These are phyloP conservation scores for Meyerozyma elateridarum DNA, from an alignment of 1,139 yeast genomes.

Conservation along the genomic window DNA sequence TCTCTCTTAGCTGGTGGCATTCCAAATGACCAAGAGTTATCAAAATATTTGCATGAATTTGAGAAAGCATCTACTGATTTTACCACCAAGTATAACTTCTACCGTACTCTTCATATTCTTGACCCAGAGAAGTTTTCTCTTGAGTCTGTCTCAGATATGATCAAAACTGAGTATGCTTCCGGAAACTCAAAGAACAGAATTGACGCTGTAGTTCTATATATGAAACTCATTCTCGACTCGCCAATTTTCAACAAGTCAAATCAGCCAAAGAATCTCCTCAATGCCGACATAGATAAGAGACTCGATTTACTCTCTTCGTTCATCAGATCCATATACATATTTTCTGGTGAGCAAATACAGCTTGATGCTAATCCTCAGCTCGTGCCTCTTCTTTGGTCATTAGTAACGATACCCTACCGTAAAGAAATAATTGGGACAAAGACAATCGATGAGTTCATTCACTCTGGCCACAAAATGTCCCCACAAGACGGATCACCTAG, in stretches of 20 bases:
- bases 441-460: slow-evolving; percentile 22
- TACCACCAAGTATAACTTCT: slow-evolving; percentile 29
- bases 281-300: slow-evolving; percentile 7
- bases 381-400: slow-evolving; percentile 34
- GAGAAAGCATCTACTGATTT: slow-evolving; percentile 13
- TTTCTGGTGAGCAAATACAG: slow-evolving; percentile 22
- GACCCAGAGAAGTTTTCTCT: slow-evolving; percentile 28
- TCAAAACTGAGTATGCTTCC: slow-evolving; percentile 27
- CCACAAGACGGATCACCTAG: slow-evolving; percentile 11
- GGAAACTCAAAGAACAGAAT: slow-evolving; percentile 15
- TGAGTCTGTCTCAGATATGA: slow-evolving; percentile 18
- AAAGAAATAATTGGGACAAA: slow-evolving; percentile 21
- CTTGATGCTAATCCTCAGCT: slow-evolving; percentile 25
- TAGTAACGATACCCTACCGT: slow-evolving; percentile 17
- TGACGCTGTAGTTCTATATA: slow-evolving; percentile 27
- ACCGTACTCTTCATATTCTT: slow-evolving; percentile 32
- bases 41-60: slow-evolving; percentile 8
- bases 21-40: slow-evolving; percentile 1
- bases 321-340: slow-evolving; percentile 22
- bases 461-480: slow-evolving; percentile 10
- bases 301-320: slow-evolving; percentile 25
- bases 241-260: slow-evolving; percentile 16
- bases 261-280: neutral
- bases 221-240: slow-evolving; percentile 32
- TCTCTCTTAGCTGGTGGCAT: too few relatives aligned